phyloP scores from a whole-genome alignment of 192 early-diverging fungal species.

The Mortierella hygrophila region DNA sequence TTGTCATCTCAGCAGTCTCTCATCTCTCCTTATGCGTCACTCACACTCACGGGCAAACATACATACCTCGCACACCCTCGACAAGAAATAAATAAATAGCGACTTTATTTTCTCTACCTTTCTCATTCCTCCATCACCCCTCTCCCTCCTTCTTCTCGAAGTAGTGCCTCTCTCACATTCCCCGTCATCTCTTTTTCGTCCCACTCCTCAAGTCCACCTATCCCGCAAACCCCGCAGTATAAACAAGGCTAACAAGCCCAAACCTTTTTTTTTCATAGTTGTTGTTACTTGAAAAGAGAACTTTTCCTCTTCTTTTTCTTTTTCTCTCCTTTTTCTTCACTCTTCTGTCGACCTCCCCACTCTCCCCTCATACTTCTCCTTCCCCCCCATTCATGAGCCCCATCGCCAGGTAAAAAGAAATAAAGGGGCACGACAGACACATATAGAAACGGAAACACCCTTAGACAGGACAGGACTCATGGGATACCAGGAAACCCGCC shows the following conservation, averaged over 20 bases:
- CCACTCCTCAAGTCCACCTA: neutral
- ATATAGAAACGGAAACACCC: neutral
- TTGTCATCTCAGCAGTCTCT: neutral
- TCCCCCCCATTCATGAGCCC: neutral
- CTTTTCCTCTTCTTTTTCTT: neutral
- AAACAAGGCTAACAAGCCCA: neutral
- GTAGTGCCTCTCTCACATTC: no score
- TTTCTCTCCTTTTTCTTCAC: neutral
- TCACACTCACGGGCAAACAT: no score
- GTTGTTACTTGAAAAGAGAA: neutral
- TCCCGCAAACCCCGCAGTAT: neutral
- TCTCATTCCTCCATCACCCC: neutral
- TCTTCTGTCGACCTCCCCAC: conserved; percentile 4
- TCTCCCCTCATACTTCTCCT: neutral
- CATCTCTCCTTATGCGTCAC: no score
- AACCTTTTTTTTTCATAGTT: neutral
- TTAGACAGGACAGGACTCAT: no score
- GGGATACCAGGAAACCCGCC: neutral
- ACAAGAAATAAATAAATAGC: no score
- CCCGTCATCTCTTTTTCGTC: neutral
- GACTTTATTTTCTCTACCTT: no score
- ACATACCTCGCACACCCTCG: no score
- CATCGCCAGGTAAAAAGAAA: conserved; percentile 9
- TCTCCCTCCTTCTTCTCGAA: no score
- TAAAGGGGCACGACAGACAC: neutral